Evolutionary conservation across 2,329 filamentous ascomycete species (phyloP), one percentile per base, ranked within the genome.

Genomic region (Ceratocystis diversiconidia): DNA sequence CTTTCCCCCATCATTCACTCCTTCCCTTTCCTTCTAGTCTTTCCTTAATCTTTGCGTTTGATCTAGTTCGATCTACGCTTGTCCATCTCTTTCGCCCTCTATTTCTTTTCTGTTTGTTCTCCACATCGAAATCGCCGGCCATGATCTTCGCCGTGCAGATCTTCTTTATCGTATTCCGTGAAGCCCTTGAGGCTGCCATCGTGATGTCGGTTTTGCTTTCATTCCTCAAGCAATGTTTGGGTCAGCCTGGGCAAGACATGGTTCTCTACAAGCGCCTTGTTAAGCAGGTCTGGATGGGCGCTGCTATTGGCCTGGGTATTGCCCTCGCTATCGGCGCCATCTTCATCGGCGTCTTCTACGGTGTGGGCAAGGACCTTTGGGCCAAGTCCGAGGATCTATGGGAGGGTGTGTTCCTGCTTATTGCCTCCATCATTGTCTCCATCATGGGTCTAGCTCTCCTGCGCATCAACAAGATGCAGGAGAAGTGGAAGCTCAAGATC

Each of bases 151-250:
- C 87, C 69, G 84, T 90, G 25, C 88, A 87, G 69, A 84, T 95
- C 65, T 95, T 95, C 78, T 92, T 96, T 78, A 89, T 96, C 74
- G 86, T 89, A 76, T 94, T 95, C 74, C 85, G 91, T 72, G 91
- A 95, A 77, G 85, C 85, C 52, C 78, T 95, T 61, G 90, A 95
- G 78, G 88, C 87, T 0, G 86, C 83, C 71, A 90, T 95, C 72
- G 89, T 95, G 70, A 85, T 95, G 69, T 92, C 90, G 0, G 87
- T 95, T n/a, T 79, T 95, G 43, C 82, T 95, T 50, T 85, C 90
- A 25, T 95, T 94, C 73, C 77, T 95, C 67, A 94, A 92, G 74
- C 88, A 94, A 74, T 89, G 87, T 2, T 81, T 95, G 46, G 79
- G 78, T 67, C 84, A 84, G 0, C 83, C 85, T 8, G 79, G 85